Evolutionary conservation across 179 eudicot genomes (phyloP).

Genomic region (Patellifolia procumbens): DNA sequence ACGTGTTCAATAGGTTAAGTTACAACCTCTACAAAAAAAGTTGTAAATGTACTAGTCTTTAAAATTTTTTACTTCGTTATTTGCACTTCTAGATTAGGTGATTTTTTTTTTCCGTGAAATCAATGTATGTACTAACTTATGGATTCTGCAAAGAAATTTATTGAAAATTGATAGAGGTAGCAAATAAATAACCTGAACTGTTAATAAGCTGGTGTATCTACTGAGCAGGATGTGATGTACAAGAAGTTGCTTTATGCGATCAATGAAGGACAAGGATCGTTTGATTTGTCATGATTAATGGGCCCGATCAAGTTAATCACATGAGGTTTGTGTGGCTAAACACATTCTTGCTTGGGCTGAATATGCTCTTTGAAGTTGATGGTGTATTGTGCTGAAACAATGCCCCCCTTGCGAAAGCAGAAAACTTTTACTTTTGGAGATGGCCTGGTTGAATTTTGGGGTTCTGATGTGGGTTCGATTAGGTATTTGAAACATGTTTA

Average conservation of each 20-base stretch:
- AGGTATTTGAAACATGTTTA: slow-evolving; percentile 19
- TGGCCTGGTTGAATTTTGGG: slow-evolving; percentile 22
- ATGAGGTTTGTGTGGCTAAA: slow-evolving; percentile 13
- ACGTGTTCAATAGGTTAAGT: too few relatives aligned
- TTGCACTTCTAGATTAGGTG: too few relatives aligned
- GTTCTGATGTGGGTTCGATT: slow-evolving; percentile 21
- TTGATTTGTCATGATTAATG: slow-evolving; percentile 73
- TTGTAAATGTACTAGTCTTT: too few relatives aligned
- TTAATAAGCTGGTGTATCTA: background rate
- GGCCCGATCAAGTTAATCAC: background rate
- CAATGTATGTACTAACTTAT: too few relatives aligned
- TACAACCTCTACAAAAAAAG: too few relatives aligned
- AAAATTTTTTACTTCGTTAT: too few relatives aligned
- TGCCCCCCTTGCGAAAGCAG: slow-evolving; percentile 11
- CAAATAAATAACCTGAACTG: too few relatives aligned
- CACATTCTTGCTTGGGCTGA: slow-evolving; percentile 18
- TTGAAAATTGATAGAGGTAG: too few relatives aligned
- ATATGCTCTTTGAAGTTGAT: background rate
- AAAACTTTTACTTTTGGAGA: slow-evolving; percentile 21
- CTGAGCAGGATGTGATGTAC: slow-evolving; percentile 80
- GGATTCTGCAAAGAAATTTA: too few relatives aligned
- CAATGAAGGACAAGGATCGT: slow-evolving; percentile 95
- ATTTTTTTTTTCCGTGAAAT: too few relatives aligned
- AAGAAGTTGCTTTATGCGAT: slow-evolving; percentile 93
- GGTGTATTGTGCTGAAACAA: background rate